Conservation (phyloP, 140 eudicot species). For the Anethum foeniculum region DNA sequence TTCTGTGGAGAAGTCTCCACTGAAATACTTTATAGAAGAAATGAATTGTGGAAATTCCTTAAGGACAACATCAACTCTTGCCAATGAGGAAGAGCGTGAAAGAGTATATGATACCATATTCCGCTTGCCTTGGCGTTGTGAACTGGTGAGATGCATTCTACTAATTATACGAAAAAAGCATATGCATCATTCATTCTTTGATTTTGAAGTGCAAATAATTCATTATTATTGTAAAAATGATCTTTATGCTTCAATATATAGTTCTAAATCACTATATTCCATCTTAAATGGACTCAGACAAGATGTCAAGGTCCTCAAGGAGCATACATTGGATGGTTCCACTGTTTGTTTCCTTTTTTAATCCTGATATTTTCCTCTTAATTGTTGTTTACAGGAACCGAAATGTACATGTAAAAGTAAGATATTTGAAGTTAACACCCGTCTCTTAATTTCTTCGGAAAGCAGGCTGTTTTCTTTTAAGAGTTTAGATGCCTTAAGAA, state of each 20-base stretch:
- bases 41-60: constrained; percentile 80
- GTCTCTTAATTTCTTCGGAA: not conserved
- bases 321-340: not conserved
- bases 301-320: not conserved
- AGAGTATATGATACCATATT: constrained; percentile 93
- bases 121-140: constrained; percentile 98
- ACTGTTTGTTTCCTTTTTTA: not conserved
- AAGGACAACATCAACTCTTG: constrained; percentile 66
- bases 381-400: not conserved
- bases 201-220: not conserved
- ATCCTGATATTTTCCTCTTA: not conserved
- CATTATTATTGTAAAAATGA: not conserved
- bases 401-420: not conserved
- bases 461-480: not conserved
- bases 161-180: not conserved
- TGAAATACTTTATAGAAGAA: constrained; percentile 74
- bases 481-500: not conserved
- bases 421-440: not conserved
- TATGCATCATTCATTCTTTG: not conserved
- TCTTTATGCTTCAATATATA: not conserved
- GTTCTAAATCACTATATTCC: not conserved
- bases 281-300: not conserved
- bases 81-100: constrained; percentile 88
- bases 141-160: constrained; percentile 41
- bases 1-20: constrained; percentile 60